Percentiles rank a stretch among this genome's conserved stretches.
phyloP scores from a whole-genome alignment of 2,329 filamentous ascomycete genomes.

The Teratosphaeria gauchensis region DNA sequence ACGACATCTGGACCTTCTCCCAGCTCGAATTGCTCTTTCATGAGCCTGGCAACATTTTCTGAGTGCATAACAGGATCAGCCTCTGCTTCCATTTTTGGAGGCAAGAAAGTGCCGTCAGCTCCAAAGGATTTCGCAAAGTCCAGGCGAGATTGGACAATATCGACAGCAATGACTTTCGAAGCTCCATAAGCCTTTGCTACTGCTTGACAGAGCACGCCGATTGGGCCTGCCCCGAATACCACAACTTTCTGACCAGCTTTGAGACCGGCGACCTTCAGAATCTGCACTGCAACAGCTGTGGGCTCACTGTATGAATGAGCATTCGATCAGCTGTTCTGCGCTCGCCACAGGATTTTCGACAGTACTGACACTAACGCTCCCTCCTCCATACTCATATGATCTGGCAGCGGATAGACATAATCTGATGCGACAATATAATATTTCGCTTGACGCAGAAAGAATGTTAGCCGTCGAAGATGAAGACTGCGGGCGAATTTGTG shows the following conservation, averaged over 20 bases:
- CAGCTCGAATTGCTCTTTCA: slow-evolving; percentile 31
- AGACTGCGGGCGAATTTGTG: too few species aligned
- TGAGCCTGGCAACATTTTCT: slow-evolving; percentile 30
- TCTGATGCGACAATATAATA: slow-evolving; percentile 41
- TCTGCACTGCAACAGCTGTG: slow-evolving; percentile 33
- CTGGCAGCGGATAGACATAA: slow-evolving; percentile 37
- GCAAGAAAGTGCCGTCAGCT: slow-evolving; percentile 36
- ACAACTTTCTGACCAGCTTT: slow-evolving; percentile 33
- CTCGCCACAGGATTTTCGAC: too few species aligned
- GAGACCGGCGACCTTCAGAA: slow-evolving; percentile 29
- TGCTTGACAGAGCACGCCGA: slow-evolving; percentile 76
- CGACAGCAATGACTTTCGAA: slow-evolving; percentile 66
- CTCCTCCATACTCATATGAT: slow-evolving; percentile 39
- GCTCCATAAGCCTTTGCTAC: slow-evolving; percentile 76
- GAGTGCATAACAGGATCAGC: slow-evolving; percentile 30
- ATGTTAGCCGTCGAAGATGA: too few species aligned
- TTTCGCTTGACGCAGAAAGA: slow-evolving; percentile 21
- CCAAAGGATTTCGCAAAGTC: slow-evolving; percentile 55
- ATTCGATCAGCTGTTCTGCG: too few species aligned
- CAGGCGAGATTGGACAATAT: slow-evolving; percentile 68
- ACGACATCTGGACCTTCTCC: slow-evolving; percentile 42
- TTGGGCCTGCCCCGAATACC: slow-evolving; percentile 40
- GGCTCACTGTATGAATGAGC: background rate
- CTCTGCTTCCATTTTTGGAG: slow-evolving; percentile 21
- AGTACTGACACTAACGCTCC: slow-evolving; percentile 36